Evolutionary conservation across 208 protist genomes (phyloP), one percentile per base, ranked within the genome.

Genomic region (Trypanosoma cruzi): DNA sequence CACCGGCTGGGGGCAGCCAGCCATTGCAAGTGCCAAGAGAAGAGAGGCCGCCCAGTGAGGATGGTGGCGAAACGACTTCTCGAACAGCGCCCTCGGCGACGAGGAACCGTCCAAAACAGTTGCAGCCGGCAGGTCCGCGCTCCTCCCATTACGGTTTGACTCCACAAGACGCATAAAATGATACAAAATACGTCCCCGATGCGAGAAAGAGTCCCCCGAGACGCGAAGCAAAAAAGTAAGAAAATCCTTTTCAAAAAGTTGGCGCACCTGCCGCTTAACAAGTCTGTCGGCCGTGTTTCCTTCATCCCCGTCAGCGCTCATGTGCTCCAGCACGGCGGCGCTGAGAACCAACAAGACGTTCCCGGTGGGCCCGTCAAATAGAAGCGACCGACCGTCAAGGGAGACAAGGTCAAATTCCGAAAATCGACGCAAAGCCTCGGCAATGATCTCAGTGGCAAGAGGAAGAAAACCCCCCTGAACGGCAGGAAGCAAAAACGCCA

Each of bases 21-120:
- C 53, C 7, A n/a, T 26, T 2, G 68, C 68, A 31, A 74, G 61
- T n/a, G 68, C 61, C 29, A 66, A 32, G 28, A 74, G 48, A 22
- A 74, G 34, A n/a, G 68, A 74, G 26, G 68, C 68, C 6, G 68
- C 68, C 68, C 68, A 74, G 34, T 68, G 49, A n/a, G 68, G 68
- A 14, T 74, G 37, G 4, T 46, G 36, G 34, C 26, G 56, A 50
- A 74, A 68, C 16, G 61, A 63, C 20, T 54, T 68, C 10, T 67
- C 44, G 11, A 74, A 8, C 29, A 73, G 32, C 26, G 67, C 26
- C 50, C 61, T 40, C 16, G 49, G 64, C 31, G 71, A 67, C 3
- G 32, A 26, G 1, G 57, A 31, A 28, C 44, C 71, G 26, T 71
- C 58, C 5, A 69, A 32, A 8, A 68, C 2, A 46, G 71, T 29